Evolutionary conservation across 2,329 filamentous ascomycete genomes (phyloP), one percentile per base, ranked within the genome.

Genomic region (Aspergillus chevalieri): DNA sequence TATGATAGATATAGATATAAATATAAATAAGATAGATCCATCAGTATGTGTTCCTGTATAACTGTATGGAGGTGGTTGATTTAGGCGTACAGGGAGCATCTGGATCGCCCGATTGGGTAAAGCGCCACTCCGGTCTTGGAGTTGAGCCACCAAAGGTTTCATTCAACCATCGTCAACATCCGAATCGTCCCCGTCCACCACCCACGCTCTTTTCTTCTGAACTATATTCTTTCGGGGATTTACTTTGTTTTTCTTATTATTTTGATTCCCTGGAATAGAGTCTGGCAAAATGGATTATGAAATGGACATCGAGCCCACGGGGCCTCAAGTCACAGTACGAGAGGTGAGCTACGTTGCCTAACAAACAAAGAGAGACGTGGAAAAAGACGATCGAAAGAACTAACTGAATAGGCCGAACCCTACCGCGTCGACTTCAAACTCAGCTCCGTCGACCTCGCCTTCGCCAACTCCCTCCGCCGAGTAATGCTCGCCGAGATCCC

Each of bases 401-500:
- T 47, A 43, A 47, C 26, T 21, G 17, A 34, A 4, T 58, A 95
- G 89, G 87, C 87, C 57, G 88, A 91, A 66, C 76, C 76, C 55
- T 82, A 84, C 61, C 85, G 87, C 64, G 90, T 95, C 68, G 86
- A 95, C 73, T 97, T 97, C 76, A 85, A 93, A 70, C 83, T 98
- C 50, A 86, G 83, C 63, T 89, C 89, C 67, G 88, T 92, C 63
- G 89, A 95, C 66, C 84, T 96, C 51, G 82, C 90, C 55, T 89
- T 96, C 62, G 92, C 92, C 62, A 98, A 98, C 77, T 87, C 90
- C 43, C 75, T 97, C 53, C 91, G 92, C 54, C 88, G 92, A 65
- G 80, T 89, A 51, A 92, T 97, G 74, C 85, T 95, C 57, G 88
- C 89, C 62, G 92, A 98, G 73, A 87, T 98, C 52, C 91, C 92